Evolutionary conservation across 129 eudicot species (phyloP).

Genomic region (Kitagawia praeruptora): DNA sequence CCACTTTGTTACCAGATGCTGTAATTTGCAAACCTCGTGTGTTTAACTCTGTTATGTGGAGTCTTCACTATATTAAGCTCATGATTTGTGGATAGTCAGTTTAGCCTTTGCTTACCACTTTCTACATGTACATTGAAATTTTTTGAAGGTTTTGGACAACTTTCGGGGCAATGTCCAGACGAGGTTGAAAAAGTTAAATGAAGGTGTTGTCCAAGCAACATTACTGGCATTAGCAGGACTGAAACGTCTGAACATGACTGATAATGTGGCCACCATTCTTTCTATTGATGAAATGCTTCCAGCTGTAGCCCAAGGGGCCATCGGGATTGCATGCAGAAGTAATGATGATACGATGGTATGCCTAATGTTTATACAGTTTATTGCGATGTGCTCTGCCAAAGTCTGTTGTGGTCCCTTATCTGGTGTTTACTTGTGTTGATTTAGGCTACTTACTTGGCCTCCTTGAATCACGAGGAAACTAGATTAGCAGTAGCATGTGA

Average conservation of each 20-base stretch:
- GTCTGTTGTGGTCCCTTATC: neutral
- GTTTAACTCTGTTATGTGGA: neutral
- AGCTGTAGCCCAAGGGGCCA: slow-evolving; percentile 20
- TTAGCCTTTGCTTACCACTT: neutral
- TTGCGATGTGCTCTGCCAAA: neutral
- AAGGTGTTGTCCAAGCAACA: slow-evolving; percentile 81
- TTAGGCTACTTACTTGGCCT: slow-evolving; percentile 70
- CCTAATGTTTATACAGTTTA: slow-evolving; percentile 6
- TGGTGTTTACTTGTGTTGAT: neutral
- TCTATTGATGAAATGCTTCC: slow-evolving; percentile 15
- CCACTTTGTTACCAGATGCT: slow-evolving; percentile 19
- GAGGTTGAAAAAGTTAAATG: slow-evolving; percentile 72
- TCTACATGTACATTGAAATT: neutral
- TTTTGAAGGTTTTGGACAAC: slow-evolving; percentile 60
- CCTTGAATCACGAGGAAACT: slow-evolving; percentile 88
- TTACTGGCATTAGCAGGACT: slow-evolving; percentile 88
- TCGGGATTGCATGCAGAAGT: slow-evolving; percentile 86
- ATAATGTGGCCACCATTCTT: slow-evolving; percentile 58
- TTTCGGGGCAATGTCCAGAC: slow-evolving; percentile 96
- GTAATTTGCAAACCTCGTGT: neutral
- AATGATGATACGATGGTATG: slow-evolving; percentile 84
- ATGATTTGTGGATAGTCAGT: neutral
- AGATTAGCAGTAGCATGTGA: slow-evolving; percentile 90
- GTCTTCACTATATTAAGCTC: neutral
- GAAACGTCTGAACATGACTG: slow-evolving; percentile 82